phyloP scores from a whole-genome alignment of 331 rosid genomes.

The Spiraea crenata region DNA sequence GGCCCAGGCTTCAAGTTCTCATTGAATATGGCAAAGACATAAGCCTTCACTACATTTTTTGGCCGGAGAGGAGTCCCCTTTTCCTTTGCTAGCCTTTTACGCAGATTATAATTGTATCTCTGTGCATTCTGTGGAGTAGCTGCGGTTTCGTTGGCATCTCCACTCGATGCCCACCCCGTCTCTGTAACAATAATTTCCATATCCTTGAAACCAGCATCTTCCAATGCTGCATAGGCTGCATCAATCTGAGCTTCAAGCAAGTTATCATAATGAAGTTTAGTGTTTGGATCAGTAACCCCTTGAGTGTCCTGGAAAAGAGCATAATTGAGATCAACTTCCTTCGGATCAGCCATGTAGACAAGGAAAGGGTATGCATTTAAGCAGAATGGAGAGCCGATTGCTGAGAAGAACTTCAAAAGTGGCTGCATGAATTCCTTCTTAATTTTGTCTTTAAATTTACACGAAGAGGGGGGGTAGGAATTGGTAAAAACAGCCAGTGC shows the following conservation, averaged over 20 bases:
- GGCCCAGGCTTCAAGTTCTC: conserved; percentile 61
- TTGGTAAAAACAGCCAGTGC: conserved; percentile 58
- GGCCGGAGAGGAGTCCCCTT: conserved; percentile 88
- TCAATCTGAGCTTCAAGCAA: conserved; percentile 94
- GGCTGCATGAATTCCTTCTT: conserved; percentile 75
- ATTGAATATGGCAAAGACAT: conserved; percentile 67
- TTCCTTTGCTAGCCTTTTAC: conserved; percentile 70
- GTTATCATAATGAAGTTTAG: conserved; percentile 74
- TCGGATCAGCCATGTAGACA: conserved; percentile 56
- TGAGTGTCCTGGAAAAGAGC: conserved; percentile 70
- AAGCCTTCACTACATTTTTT: conserved; percentile 60
- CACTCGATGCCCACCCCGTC: conserved; percentile 87
- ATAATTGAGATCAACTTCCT: conserved; percentile 67
- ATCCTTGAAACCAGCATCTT: conserved; percentile 56
- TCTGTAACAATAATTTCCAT: conserved; percentile 85
- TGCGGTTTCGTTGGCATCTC: conserved; percentile 61
- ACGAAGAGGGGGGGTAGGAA: conserved; percentile 85
- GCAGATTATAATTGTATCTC: conserved; percentile 71
- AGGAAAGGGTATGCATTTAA: conserved; percentile 76
- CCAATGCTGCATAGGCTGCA: conserved; percentile 77
- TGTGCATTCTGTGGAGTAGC: conserved; percentile 62
- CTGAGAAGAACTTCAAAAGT: conserved; percentile 58
- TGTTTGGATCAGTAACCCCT: conserved; percentile 62
- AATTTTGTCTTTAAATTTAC: conserved; percentile 50
- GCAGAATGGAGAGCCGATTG: conserved; percentile 78